Evolutionary conservation across 208 protist genomes (phyloP).

Genomic region (Angomonas desouzai): DNA sequence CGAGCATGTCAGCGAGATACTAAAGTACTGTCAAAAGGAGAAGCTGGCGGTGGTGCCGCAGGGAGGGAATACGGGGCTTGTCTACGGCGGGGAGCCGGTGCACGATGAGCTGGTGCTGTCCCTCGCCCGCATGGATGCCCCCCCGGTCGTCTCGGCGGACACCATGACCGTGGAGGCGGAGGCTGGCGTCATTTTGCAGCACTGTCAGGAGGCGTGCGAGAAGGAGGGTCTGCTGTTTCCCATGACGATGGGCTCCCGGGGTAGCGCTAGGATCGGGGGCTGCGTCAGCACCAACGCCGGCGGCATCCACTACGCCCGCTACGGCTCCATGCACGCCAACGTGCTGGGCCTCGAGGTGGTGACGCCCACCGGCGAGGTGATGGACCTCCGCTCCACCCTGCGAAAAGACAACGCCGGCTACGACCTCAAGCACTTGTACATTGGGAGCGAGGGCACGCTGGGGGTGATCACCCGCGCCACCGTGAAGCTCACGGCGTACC

Average conservation of each 20-base stretch:
- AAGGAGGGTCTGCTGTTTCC: conserved; percentile 89
- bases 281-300: conserved; percentile 97
- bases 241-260: conserved; percentile 95
- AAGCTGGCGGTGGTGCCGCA: conserved; percentile 94
- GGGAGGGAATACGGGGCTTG: conserved; percentile 97
- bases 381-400: conserved; percentile 77
- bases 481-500: conserved; percentile 48
- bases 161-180: conserved; percentile 75
- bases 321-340: conserved; percentile 94
- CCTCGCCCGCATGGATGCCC: conserved; percentile 88
- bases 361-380: conserved; percentile 64
- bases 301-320: conserved; percentile 94
- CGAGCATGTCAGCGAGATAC: conserved; percentile 60
- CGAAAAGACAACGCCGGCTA: conserved; percentile 97
- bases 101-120: conserved; percentile 93
- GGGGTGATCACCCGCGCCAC: conserved; percentile 91
- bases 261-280: conserved; percentile 96
- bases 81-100: conserved; percentile 89
- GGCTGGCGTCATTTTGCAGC: conserved; percentile 91
- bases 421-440: conserved; percentile 97
- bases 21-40: conserved; percentile 91
- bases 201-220: conserved; percentile 74
- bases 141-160: conserved; percentile 50
- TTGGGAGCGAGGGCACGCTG: conserved; percentile 95
- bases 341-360: conserved; percentile 94